phyloP scores from a whole-genome alignment of 225 moss, liverwort and hornwort species.

The Pseudisothecium myosuroides region DNA sequence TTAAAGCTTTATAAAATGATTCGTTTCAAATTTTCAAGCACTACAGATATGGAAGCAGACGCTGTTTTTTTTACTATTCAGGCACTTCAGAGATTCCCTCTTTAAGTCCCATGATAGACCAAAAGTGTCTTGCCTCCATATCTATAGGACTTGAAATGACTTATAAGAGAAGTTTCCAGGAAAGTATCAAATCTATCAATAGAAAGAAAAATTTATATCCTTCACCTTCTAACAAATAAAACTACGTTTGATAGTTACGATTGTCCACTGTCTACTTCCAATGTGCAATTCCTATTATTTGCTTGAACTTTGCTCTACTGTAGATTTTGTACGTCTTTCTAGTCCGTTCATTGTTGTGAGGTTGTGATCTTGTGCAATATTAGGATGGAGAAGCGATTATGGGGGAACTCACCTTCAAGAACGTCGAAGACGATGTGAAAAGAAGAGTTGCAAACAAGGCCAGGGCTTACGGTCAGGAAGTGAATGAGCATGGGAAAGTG shows the following conservation, averaged over 20 bases:
- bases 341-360: not conserved
- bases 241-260: not conserved
- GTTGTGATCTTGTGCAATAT: not conserved
- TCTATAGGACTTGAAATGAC: not conserved
- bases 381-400: conserved; percentile 78
- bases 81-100: not conserved
- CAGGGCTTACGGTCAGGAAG: conserved; percentile 72
- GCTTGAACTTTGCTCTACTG: not conserved
- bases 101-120: not conserved
- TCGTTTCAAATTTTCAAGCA: not conserved
- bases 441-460: conserved; percentile 82
- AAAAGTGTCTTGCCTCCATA: not conserved
- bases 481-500: conserved; percentile 38
- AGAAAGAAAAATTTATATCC: not conserved
- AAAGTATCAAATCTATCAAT: too few relatives aligned
- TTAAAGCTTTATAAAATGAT: not conserved
- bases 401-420: conserved; percentile 66
- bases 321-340: not conserved
- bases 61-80: not conserved
- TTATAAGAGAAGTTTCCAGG: not conserved
- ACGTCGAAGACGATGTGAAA: conserved; percentile 63
- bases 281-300: not conserved
- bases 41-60: not conserved
- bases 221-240: not conserved
- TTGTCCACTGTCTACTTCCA: not conserved